Evolutionary conservation across 2,329 filamentous ascomycete genomes (phyloP).

Genomic region (Arachnomyces sp.): DNA sequence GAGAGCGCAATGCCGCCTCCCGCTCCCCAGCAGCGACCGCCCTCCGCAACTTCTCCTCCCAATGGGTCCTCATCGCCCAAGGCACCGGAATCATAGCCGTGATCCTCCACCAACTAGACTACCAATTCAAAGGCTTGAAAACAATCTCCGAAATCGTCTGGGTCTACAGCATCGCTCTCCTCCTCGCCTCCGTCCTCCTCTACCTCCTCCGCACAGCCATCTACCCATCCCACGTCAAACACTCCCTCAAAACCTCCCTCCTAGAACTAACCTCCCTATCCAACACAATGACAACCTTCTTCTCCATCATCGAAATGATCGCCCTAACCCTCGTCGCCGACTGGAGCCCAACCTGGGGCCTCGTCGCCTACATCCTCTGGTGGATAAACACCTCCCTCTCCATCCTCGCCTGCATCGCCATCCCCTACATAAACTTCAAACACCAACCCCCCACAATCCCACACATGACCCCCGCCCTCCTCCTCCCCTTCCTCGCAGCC

Average conservation of each 20-base stretch:
- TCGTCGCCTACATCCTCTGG: constrained; percentile 33
- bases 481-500: constrained; percentile 33
- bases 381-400: constrained; percentile 31
- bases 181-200: constrained; percentile 20
- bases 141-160: constrained; percentile 32
- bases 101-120: constrained; percentile 30
- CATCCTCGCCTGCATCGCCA: constrained; percentile 21
- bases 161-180: constrained; percentile 29
- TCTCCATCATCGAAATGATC: constrained; percentile 40
- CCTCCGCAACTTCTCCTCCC: constrained; percentile 27
- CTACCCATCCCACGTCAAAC: constrained; percentile 23
- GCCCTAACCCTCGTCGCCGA: constrained; percentile 44
- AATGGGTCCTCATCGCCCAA: constrained; percentile 34
- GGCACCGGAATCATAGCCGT: constrained; percentile 30
- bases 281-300: constrained; percentile 31
- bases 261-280: constrained; percentile 31
- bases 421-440: constrained; percentile 30
- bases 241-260: constrained; percentile 23
- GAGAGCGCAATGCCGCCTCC: background rate
- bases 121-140: constrained; percentile 32
- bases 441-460: constrained; percentile 29
- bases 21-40: constrained; percentile 7
- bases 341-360: constrained; percentile 20
- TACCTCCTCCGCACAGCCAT: constrained; percentile 27
- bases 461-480: constrained; percentile 24